A percentile compares a stretch with the other conserved stretches of the same genome.
These are phyloP conservation scores for Candida verbasci DNA, from an alignment of 805 yeast species.

Conservation along the genomic window DNA sequence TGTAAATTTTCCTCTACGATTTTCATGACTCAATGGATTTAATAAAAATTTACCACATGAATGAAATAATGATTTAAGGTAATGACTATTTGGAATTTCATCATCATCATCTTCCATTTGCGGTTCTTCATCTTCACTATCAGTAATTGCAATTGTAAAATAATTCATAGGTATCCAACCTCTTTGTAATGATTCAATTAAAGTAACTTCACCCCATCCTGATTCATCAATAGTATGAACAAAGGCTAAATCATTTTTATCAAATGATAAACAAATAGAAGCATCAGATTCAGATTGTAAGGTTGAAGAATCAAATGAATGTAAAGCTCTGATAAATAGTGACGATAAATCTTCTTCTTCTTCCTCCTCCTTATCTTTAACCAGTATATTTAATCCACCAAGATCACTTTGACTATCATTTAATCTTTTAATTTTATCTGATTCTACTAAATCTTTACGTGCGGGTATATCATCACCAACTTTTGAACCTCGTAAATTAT, in stretches of 20 bases:
- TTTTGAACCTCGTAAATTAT: slow-evolving; percentile 14
- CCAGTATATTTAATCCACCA: slow-evolving; percentile 21
- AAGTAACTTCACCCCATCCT: slow-evolving; percentile 86
- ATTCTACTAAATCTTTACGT: slow-evolving; percentile 22
- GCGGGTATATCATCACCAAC: slow-evolving; percentile 21
- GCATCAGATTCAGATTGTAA: slow-evolving; percentile 63
- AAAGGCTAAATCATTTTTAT: slow-evolving; percentile 66
- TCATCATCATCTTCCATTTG: slow-evolving; percentile 35
- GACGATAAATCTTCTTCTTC: slow-evolving; percentile 44
- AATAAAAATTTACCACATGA: slow-evolving; percentile 64
- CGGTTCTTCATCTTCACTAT: slow-evolving; percentile 12
- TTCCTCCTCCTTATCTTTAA: background rate
- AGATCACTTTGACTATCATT: slow-evolving; percentile 10
- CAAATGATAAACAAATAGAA: slow-evolving; percentile 69
- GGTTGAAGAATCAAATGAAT: slow-evolving; percentile 53
- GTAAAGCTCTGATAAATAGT: slow-evolving; percentile 54
- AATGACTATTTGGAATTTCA: slow-evolving; percentile 36
- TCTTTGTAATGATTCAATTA: slow-evolving; percentile 55
- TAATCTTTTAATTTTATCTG: slow-evolving; percentile 10
- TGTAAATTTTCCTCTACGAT: slow-evolving; percentile 38
- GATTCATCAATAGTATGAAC: slow-evolving; percentile 75
- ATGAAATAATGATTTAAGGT: slow-evolving; percentile 51
- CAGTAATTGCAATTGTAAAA: slow-evolving; percentile 46
- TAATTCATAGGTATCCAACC: slow-evolving; percentile 90
- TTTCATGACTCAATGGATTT: slow-evolving; percentile 55